Evolutionary conservation across 345 rosid species (phyloP).

Genomic region (Salix purpurea): DNA sequence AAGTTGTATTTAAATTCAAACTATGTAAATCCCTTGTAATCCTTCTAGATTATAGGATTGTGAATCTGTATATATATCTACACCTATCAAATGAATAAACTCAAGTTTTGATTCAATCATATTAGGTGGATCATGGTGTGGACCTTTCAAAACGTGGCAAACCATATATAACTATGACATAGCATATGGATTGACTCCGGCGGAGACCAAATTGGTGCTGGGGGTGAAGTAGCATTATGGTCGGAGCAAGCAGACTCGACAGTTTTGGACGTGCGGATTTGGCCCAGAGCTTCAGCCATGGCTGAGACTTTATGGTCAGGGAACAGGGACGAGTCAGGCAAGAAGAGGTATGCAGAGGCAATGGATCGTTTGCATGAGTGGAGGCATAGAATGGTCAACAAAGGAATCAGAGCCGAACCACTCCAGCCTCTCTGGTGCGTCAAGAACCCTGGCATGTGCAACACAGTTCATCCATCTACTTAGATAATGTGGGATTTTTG

Average conservation of each 20-base stretch:
- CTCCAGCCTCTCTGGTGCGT: conserved; percentile 87
- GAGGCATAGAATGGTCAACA: conserved; percentile 78
- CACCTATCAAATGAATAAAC: too few relatives aligned
- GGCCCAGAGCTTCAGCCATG: conserved; percentile 85
- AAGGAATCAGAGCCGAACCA: conserved; percentile 80
- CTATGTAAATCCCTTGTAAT: too few relatives aligned
- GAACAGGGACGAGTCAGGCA: conserved; percentile 57
- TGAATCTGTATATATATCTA: too few relatives aligned
- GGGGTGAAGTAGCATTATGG: conserved; percentile 91
- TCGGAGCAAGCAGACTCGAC: conserved; percentile 81
- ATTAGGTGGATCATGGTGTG: conserved; percentile 86
- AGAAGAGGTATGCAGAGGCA: conserved; percentile 63
- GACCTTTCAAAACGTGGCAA: conserved; percentile 92
- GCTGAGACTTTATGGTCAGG: conserved; percentile 90
- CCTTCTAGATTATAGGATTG: too few relatives aligned
- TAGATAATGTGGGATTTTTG: not conserved
- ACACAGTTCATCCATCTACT: conserved; percentile 36
- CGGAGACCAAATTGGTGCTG: conserved; percentile 72
- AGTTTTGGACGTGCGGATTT: conserved; percentile 58
- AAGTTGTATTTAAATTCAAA: too few relatives aligned
- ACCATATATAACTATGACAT: conserved; percentile 74
- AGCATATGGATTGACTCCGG: conserved; percentile 55
- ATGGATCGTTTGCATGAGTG: conserved; percentile 69
- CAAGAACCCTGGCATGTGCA: conserved; percentile 81
- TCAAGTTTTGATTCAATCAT: too few relatives aligned